These are phyloP conservation scores for Aspergillus sp. DNA, from an alignment of 2,329 filamentous ascomycete genomes.

Conservation along the genomic window DNA sequence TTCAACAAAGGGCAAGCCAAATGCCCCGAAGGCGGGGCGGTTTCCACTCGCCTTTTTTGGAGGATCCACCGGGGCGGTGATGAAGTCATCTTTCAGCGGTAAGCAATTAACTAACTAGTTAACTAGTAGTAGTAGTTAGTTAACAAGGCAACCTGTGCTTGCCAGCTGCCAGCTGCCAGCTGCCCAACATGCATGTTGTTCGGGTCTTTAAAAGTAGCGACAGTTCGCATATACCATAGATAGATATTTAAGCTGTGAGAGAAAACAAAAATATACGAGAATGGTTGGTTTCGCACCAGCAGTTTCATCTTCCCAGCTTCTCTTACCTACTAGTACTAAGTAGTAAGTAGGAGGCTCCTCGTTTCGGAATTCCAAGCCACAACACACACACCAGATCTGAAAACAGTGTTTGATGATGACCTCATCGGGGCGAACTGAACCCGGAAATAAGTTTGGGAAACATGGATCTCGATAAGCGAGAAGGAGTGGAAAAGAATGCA, in stretches of 20 bases:
- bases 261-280: no score
- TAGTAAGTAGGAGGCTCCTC: no score
- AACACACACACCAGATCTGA: not conserved
- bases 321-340: no score
- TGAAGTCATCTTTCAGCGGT: slow-evolving; percentile 17
- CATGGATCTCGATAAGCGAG: not conserved
- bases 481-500: no score
- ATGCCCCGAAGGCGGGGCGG: slow-evolving; percentile 10
- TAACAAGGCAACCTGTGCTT: no score
- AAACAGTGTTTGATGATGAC: slow-evolving; percentile 6
- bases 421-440: slow-evolving; percentile 1
- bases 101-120: no score
- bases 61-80: slow-evolving; percentile 11
- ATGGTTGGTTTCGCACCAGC: no score
- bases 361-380: not conserved
- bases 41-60: not conserved
- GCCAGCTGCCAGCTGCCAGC: not conserved
- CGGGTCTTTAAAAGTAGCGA: not conserved
- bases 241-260: no score
- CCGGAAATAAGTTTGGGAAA: not conserved
- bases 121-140: no score
- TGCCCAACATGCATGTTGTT: not conserved
- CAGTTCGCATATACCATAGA: no score
- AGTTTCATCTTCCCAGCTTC: no score
- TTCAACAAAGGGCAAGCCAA: not conserved